Evolutionary conservation across 192 early-diverging fungal species (phyloP).

Genomic region (Coemansia sp.): DNA sequence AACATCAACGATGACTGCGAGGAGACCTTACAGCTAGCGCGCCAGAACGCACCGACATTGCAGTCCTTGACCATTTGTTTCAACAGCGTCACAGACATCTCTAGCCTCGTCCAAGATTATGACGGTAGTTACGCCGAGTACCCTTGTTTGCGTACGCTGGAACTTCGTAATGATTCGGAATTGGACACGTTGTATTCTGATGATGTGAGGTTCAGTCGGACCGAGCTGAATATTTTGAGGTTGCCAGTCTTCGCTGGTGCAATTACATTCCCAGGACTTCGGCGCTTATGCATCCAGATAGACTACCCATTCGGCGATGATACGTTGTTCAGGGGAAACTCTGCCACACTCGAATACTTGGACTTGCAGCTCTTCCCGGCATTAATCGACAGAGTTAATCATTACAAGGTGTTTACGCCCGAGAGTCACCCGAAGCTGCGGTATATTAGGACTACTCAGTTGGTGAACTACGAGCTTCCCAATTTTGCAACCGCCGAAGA

Average conservation of each 20-base stretch:
- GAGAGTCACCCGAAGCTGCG: background rate
- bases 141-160: background rate
- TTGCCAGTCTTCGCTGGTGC: background rate
- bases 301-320: conserved; percentile 4
- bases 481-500: background rate
- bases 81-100: background rate
- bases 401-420: too few species aligned
- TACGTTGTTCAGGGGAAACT: background rate
- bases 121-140: background rate
- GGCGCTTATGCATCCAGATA: background rate
- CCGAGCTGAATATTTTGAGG: background rate
- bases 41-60: background rate
- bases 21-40: background rate
- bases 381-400: too few species aligned
- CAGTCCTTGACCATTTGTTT: background rate
- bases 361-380: background rate
- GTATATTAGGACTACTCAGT: background rate
- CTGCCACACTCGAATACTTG: background rate
- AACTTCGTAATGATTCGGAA: background rate
- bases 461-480: background rate
- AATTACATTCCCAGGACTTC: background rate
- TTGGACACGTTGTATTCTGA: background rate
- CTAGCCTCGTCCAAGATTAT: background rate
- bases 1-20: background rate
- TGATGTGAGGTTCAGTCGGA: too few species aligned